These are phyloP conservation scores for Chiua virens DNA, from an alignment of 768 basidiomycete species.

Conservation along the genomic window DNA sequence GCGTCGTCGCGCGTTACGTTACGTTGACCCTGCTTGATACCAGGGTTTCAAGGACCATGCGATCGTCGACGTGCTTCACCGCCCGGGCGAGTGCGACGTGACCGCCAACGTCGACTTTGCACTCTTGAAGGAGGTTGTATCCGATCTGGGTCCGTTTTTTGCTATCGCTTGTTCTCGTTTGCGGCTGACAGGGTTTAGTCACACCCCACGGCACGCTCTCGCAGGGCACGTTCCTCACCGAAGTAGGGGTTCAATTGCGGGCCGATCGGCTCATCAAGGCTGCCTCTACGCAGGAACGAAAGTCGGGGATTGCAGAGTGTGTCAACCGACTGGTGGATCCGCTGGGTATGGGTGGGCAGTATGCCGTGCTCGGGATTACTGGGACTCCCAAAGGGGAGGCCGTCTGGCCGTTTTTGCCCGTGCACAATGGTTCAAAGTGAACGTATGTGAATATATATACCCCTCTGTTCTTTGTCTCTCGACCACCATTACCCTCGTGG, in stretches of 20 bases:
- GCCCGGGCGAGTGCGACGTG: slow-evolving; percentile 86
- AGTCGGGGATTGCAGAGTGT: slow-evolving; percentile 53
- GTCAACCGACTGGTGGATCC: slow-evolving; percentile 75
- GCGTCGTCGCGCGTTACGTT: not conserved
- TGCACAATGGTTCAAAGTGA: too few relatives aligned
- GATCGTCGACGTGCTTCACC: slow-evolving; percentile 79
- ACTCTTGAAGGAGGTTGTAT: slow-evolving; percentile 77
- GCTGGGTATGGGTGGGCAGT: slow-evolving; percentile 85
- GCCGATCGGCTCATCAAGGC: slow-evolving; percentile 58
- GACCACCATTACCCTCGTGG: too few relatives aligned
- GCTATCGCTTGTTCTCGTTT: not conserved
- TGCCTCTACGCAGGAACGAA: slow-evolving; percentile 50
- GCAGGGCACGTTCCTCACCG: slow-evolving; percentile 75
- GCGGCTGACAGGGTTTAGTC: slow-evolving; percentile 28
- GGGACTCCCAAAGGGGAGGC: slow-evolving; percentile 8
- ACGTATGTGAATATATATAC: too few relatives aligned
- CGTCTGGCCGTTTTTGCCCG: slow-evolving; percentile 34
- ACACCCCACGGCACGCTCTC: slow-evolving; percentile 64
- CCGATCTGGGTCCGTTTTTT: slow-evolving; percentile 53
- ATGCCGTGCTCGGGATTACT: slow-evolving; percentile 70
- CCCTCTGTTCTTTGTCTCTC: too few relatives aligned
- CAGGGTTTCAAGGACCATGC: slow-evolving; percentile 91
- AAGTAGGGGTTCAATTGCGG: slow-evolving; percentile 73
- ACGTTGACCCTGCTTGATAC: not conserved
- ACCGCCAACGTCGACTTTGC: slow-evolving; percentile 98